phyloP scores from a whole-genome alignment of 2,329 filamentous ascomycete species.

The Calonectria pauciramosa region DNA sequence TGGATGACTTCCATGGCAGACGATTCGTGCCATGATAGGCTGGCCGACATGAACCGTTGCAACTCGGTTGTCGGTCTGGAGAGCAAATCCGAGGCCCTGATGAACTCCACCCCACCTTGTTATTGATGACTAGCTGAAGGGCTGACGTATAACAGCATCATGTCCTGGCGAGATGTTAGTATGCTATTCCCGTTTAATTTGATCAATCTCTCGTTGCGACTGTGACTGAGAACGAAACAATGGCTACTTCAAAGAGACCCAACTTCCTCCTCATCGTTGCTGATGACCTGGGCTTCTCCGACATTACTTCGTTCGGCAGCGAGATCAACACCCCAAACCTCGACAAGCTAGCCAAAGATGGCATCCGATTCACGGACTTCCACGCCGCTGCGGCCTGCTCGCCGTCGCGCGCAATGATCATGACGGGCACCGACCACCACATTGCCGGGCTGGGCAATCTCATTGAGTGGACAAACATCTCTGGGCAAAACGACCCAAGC shows the following conservation, averaged over 20 bases:
- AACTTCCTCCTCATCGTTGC: conserved; percentile 48
- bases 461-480: conserved; percentile 58
- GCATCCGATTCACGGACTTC: conserved; percentile 69
- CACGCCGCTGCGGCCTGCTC: conserved; percentile 72
- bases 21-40: conserved; percentile 22
- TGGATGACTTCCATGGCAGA: not conserved
- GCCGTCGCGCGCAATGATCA: conserved; percentile 70
- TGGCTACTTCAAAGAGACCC: conserved; percentile 49
- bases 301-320: conserved; percentile 60
- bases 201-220: not conserved
- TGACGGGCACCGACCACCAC: conserved; percentile 71
- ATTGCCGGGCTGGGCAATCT: conserved; percentile 68
- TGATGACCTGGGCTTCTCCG: conserved; percentile 46
- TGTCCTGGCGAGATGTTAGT: not conserved
- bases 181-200: not conserved
- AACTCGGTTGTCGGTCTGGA: conserved; percentile 29
- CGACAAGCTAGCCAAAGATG: conserved; percentile 60
- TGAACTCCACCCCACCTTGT: conserved; percentile 14
- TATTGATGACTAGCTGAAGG: not conserved
- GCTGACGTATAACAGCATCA: conserved; percentile 15
- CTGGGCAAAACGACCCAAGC: conserved; percentile 24
- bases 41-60: not conserved
- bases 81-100: conserved; percentile 20
- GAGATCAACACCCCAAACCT: conserved; percentile 71
- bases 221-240: not conserved